Evolutionary conservation across 345 rosid genomes (phyloP).

Genomic region (Leavenworthia alabamica): DNA sequence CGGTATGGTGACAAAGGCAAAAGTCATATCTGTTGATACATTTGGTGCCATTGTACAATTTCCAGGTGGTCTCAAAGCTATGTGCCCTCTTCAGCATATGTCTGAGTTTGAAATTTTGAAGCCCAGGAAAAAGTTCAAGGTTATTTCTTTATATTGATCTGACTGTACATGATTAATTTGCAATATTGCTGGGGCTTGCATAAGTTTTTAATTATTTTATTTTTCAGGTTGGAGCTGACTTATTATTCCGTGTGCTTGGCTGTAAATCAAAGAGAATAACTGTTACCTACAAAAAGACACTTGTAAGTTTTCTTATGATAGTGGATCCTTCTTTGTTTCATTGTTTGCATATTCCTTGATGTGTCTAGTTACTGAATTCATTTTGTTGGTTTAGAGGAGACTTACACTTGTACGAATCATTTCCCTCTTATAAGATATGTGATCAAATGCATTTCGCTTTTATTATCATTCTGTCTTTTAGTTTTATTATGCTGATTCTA

Average conservation of each 20-base stretch:
- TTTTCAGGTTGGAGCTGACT: conserved; percentile 79
- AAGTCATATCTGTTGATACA: conserved; percentile 60
- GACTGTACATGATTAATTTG: conserved; percentile 1
- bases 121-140: conserved; percentile 89
- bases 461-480: neutral
- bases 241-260: conserved; percentile 87
- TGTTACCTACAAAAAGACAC: conserved; percentile 89
- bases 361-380: conserved; percentile 1
- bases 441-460: neutral
- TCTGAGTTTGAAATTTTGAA: conserved; percentile 86
- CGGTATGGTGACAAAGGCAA: conserved; percentile 87
- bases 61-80: conserved; percentile 93
- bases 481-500: neutral
- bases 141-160: conserved; percentile 26
- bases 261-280: conserved; percentile 95
- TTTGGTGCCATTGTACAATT: conserved; percentile 96
- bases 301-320: conserved; percentile 48
- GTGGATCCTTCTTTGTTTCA: conserved; percentile 11
- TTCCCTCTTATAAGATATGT: neutral
- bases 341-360: conserved; percentile 9
- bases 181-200: conserved; percentile 12
- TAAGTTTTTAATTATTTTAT: conserved; percentile 4
- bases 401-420: neutral
- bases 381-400: conserved; percentile 12
- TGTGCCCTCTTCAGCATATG: conserved; percentile 94